These are phyloP conservation scores for Physcomitrellopsis africana DNA, from an alignment of 225 moss, liverwort and hornwort genomes.

Conservation along the genomic window DNA sequence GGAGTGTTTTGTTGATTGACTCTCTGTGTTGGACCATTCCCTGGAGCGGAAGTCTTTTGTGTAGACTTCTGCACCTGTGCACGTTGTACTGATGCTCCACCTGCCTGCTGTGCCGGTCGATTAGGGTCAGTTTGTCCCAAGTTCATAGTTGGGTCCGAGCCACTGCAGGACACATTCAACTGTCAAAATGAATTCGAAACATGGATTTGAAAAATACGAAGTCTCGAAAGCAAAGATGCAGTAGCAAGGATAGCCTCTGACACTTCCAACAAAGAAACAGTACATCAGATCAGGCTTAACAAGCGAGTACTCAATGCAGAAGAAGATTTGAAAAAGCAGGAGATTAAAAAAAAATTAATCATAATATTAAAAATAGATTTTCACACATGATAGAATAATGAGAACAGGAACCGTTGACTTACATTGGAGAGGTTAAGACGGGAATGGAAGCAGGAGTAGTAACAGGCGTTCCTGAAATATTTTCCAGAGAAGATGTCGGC, in stretches of 20 bases:
- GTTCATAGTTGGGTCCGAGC: constrained; percentile 11
- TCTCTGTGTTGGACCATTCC: constrained; percentile 30
- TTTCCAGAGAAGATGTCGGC: constrained; percentile 27
- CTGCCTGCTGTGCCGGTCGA: constrained; percentile 32
- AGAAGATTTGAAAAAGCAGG: neutral
- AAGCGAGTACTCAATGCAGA: neutral
- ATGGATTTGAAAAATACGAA: neutral
- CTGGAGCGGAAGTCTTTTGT: constrained; percentile 24
- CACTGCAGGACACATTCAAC: constrained; percentile 32
- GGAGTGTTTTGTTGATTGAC: constrained; percentile 26
- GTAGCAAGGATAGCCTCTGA: neutral
- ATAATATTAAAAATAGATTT: neutral
- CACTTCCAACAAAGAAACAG: constrained; percentile 11
- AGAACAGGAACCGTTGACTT: constrained; percentile 22
- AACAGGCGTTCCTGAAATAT: constrained; percentile 15
- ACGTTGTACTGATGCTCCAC: constrained; percentile 16
- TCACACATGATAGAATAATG: neutral
- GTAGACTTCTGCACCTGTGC: constrained; percentile 33
- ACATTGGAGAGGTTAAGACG: constrained; percentile 31
- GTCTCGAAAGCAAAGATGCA: neutral
- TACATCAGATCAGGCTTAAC: constrained; percentile 1
- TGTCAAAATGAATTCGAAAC: neutral
- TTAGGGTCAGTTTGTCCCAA: constrained; percentile 28
- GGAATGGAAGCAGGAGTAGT: constrained; percentile 15
- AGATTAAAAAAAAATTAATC: neutral